These are phyloP conservation scores for Leersia perrieri DNA, from an alignment of 176 grass and related monocot genomes.

Conservation along the genomic window DNA sequence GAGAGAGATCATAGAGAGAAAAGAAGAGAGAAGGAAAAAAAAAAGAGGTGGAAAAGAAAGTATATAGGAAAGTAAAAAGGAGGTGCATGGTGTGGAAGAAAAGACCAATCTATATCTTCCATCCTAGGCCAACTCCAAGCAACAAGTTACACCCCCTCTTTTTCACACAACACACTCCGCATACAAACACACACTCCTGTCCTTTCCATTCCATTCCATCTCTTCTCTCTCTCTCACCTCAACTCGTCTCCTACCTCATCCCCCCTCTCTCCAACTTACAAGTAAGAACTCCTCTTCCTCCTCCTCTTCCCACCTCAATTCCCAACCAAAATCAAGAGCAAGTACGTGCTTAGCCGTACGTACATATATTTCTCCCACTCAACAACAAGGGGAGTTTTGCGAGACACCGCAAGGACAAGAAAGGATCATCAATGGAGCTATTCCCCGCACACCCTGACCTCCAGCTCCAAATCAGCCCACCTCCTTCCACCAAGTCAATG, in stretches of 20 bases:
- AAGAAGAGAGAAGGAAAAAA: background rate
- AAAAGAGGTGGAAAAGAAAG: background rate
- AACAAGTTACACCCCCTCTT: constrained; percentile 34
- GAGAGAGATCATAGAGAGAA: background rate
- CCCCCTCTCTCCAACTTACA: background rate
- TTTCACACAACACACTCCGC: constrained; percentile 36
- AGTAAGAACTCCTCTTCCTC: constrained; percentile 30
- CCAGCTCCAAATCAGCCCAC: constrained; percentile 81
- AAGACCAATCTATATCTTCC: constrained; percentile 53
- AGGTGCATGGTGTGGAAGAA: constrained; percentile 52
- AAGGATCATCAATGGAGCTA: constrained; percentile 62
- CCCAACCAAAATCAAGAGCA: constrained; percentile 18
- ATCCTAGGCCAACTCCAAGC: constrained; percentile 33
- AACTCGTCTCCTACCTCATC: background rate
- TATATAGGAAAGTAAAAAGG: constrained; percentile 30
- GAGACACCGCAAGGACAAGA: background rate
- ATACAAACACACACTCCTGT: constrained; percentile 44
- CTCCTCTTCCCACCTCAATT: constrained; percentile 15
- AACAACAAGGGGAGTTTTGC: background rate
- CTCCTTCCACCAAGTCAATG: constrained; percentile 44
- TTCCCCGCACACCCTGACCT: constrained; percentile 87
- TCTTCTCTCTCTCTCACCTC: constrained; percentile 16
- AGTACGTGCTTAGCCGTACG: background rate
- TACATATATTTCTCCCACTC: background rate
- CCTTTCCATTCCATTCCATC: constrained; percentile 39